phyloP scores from a whole-genome alignment of 148 eudicot species.

The Rhododendron griersonianum region DNA sequence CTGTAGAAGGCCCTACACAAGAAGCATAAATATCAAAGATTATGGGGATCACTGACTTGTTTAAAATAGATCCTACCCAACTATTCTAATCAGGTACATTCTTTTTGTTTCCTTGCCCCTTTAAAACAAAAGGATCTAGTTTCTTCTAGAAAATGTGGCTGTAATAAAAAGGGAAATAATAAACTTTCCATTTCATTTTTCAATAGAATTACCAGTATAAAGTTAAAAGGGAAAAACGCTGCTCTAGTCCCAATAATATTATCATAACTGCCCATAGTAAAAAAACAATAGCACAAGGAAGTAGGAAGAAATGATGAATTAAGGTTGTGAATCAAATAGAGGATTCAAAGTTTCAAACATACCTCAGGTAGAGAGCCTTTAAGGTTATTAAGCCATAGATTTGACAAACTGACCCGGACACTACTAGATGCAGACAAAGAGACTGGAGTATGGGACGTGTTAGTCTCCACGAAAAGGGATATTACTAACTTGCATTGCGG shows the following conservation, averaged over 20 bases:
- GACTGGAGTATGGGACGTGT: background rate
- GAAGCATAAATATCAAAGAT: constrained; percentile 9
- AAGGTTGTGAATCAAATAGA: background rate
- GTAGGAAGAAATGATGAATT: background rate
- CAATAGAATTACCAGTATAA: background rate
- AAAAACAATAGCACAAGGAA: background rate
- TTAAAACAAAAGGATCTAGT: background rate
- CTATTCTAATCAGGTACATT: background rate
- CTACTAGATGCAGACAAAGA: background rate
- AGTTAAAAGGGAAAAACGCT: background rate
- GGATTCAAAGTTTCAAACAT: background rate
- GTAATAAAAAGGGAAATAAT: background rate
- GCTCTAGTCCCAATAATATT: background rate
- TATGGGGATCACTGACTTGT: background rate
- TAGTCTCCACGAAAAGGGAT: background rate
- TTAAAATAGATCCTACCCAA: background rate
- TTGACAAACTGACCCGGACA: background rate
- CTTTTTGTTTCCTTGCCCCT: background rate
- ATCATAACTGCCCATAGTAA: background rate
- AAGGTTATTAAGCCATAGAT: background rate
- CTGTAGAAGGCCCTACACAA: constrained; percentile 19
- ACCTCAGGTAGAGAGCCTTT: background rate
- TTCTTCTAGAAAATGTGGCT: background rate
- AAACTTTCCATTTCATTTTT: background rate
- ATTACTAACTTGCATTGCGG: background rate